These are phyloP conservation scores for Gremmenia infestans DNA, from an alignment of 2,329 filamentous ascomycete genomes.

Conservation along the genomic window DNA sequence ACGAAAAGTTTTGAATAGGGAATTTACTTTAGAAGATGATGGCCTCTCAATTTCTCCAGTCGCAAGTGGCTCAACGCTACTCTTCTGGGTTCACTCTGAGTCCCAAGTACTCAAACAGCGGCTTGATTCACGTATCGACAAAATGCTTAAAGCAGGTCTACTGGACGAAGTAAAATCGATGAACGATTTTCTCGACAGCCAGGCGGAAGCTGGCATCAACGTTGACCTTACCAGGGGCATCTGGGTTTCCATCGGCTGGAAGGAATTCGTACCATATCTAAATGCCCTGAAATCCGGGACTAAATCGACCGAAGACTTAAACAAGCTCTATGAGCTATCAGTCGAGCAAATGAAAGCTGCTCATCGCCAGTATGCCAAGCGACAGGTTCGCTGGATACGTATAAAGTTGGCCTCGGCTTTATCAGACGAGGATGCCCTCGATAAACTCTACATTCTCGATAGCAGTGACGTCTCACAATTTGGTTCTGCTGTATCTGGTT, in stretches of 20 bases:
- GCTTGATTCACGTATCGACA: constrained; percentile 72
- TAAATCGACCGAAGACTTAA: constrained; percentile 38
- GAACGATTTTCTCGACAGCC: constrained; percentile 40
- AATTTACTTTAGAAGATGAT: constrained; percentile 15
- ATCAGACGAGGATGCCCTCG: constrained; percentile 44
- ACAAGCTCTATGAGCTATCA: constrained; percentile 51
- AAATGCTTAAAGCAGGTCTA: constrained; percentile 69
- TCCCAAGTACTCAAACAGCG: constrained; percentile 62
- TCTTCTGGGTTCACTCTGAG: constrained; percentile 86
- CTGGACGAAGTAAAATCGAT: constrained; percentile 57
- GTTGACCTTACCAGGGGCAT: constrained; percentile 79
- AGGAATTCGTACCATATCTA: constrained; percentile 77
- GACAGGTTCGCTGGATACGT: constrained; percentile 82
- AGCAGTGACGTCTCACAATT: constrained; percentile 65
- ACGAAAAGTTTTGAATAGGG: constrained; percentile 32
- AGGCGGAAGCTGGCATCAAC: constrained; percentile 42
- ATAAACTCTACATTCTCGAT: constrained; percentile 73
- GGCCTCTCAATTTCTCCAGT: background rate
- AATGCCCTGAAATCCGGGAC: constrained; percentile 36
- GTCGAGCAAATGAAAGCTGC: constrained; percentile 75
- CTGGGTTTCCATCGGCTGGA: constrained; percentile 96
- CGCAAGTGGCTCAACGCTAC: constrained; percentile 29
- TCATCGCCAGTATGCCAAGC: constrained; percentile 81
- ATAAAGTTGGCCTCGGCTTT: constrained; percentile 73
- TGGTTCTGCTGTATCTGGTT: constrained; percentile 55